phyloP scores from a whole-genome alignment of 495 filamentous ascomycete genomes.

The Xylaria cubensis region DNA sequence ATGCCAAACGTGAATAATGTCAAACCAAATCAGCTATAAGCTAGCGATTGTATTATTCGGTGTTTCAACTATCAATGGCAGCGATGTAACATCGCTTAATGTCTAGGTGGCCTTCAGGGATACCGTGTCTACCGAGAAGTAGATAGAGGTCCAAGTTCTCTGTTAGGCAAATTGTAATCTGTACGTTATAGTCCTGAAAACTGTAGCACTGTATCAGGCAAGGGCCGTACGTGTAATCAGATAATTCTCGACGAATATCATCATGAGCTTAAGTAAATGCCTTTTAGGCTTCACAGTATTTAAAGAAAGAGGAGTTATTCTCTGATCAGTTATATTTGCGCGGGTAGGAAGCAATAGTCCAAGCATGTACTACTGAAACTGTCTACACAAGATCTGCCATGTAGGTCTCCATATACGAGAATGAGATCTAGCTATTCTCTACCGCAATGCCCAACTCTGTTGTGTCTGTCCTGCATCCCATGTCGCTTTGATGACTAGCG shows the following conservation, averaged over 20 bases:
- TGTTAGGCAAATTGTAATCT: not conserved
- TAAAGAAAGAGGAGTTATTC: not conserved
- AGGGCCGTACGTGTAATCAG: not conserved
- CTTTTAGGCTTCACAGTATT: not conserved
- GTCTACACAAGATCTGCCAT: not conserved
- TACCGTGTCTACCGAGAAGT: no score
- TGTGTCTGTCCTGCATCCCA: slow-evolving; percentile 49
- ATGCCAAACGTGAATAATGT: not conserved
- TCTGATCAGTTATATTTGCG: not conserved
- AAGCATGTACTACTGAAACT: not conserved
- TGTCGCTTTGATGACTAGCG: slow-evolving; percentile 50
- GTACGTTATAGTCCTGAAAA: not conserved
- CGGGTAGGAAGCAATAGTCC: not conserved
- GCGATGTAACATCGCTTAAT: no score
- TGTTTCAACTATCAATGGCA: no score
- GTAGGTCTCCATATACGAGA: not conserved
- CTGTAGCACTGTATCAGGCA: not conserved
- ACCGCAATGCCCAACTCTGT: slow-evolving; percentile 55
- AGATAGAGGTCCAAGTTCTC: not conserved
- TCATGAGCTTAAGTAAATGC: not conserved
- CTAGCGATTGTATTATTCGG: not conserved
- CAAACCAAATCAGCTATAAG: not conserved
- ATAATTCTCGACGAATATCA: not conserved
- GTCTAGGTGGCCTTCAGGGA: no score
- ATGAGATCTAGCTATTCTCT: not conserved